Evolutionary conservation across 148 eudicot genomes (phyloP).

Genomic region (Suaeda aralocaspica): DNA sequence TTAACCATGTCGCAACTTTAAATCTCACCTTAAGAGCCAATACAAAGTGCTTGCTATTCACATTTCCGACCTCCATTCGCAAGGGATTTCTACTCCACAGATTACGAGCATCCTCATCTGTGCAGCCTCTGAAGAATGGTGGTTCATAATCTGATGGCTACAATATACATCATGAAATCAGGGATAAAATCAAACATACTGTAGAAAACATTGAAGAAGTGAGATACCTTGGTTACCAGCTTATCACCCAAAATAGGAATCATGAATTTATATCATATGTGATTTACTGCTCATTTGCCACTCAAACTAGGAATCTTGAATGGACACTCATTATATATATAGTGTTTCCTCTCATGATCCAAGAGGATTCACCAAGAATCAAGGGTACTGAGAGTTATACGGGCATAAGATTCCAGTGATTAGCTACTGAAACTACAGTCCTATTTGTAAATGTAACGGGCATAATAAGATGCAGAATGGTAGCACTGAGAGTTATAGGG

Average conservation of each 20-base stretch:
- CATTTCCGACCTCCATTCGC: constrained; percentile 89
- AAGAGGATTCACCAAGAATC: neutral
- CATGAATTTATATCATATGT: no score
- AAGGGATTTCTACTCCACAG: constrained; percentile 75
- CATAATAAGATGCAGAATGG: no score
- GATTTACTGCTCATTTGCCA: no score
- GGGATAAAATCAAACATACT: no score
- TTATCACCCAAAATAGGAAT: no score
- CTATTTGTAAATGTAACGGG: no score
- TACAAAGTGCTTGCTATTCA: constrained; percentile 82
- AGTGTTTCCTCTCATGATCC: neutral
- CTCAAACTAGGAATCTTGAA: neutral
- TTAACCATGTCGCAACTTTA: neutral
- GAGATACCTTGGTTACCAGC: no score
- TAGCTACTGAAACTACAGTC: no score
- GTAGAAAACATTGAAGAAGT: no score
- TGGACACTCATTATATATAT: neutral
- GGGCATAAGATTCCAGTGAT: neutral
- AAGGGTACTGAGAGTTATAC: neutral
- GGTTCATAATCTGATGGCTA: constrained; percentile 96
- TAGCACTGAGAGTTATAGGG: no score
- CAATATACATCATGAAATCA: constrained; percentile 12
- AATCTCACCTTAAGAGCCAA: constrained; percentile 71
- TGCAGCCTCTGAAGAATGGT: constrained; percentile 87
- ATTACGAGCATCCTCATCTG: constrained; percentile 65